Base-by-base conservation (phyloP, 2,329 filamentous ascomycete genomes). In the Fragosphaeria purpurea region DNA sequence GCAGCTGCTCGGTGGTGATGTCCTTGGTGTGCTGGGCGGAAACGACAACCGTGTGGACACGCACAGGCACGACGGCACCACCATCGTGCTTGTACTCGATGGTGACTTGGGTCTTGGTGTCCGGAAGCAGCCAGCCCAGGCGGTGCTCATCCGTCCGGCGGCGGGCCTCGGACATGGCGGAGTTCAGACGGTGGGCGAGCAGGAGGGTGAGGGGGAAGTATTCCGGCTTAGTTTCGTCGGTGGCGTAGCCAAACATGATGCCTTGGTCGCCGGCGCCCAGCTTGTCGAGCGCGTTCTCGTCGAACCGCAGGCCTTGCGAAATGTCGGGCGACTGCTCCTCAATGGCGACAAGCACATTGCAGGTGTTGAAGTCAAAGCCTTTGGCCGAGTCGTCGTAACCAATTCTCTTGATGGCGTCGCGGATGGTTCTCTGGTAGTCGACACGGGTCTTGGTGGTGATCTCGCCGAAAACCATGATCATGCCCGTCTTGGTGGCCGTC, bases 221-320 rank as follows among this genome's bases (percentile, higher is more conserved):
- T 77, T 98, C 93, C 56, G 91, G 90, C 22, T 22, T 22, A 63
- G 93, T 97, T 82, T 98, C 93, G 66, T 98, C 93, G 65, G 93
- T 95, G 71, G 93, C 93, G 80, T 98, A 98, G 65, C 93, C 93
- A 74, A 98, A 98, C 93, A 98, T 98, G 80, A 98, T 96, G 79
- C 93, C 93, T 80, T 98, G 93, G 75, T 98, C 93, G 85, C 93
- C 93, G 57, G 93, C 93, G 73, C 93, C 93, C 59, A 98, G 85
- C 75, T 95, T 85, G 83, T 98, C 93, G 46, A 98, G 85, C 61
- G 88, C 89, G 78, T 96, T 81, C 60, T 98, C 93, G 22, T 22
- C 22, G 72, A 95, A 95, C 80, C 97, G 88, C 52, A 98, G 88
- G 80, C 93, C 93, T 77, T 97, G 93, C 62, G 93, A 93, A 66